These are phyloP conservation scores for Akanthomyces lecanii DNA, from an alignment of 2,329 filamentous ascomycete species.

Conservation along the genomic window DNA sequence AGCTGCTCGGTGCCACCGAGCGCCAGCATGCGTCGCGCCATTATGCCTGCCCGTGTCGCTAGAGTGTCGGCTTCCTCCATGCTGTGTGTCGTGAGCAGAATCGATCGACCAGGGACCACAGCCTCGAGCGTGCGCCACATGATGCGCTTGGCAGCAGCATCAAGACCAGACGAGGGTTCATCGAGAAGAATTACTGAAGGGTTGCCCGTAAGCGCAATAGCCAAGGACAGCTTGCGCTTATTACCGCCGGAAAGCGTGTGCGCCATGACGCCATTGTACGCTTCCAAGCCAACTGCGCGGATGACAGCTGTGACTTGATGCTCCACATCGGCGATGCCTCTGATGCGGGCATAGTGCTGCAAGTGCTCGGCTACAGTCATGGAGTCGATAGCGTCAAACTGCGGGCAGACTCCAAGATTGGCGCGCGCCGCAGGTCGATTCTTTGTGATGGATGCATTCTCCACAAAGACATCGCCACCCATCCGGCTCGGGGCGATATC, in stretches of 20 bases:
- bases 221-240: conserved; percentile 69
- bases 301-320: conserved; percentile 63
- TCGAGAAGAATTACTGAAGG: conserved; percentile 70
- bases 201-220: conserved; percentile 72
- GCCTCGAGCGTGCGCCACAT: conserved; percentile 70
- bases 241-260: conserved; percentile 70
- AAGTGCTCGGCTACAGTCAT: conserved; percentile 72
- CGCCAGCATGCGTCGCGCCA: conserved; percentile 76
- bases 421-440: conserved; percentile 59
- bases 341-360: conserved; percentile 65
- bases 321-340: conserved; percentile 54
- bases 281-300: conserved; percentile 59
- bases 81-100: conserved; percentile 71
- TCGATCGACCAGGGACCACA: conserved; percentile 60
- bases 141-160: conserved; percentile 66
- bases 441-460: conserved; percentile 59
- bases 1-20: conserved; percentile 67
- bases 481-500: conserved; percentile 58
- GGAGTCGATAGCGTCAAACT: conserved; percentile 68
- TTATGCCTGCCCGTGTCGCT: conserved; percentile 61
- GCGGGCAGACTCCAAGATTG: conserved; percentile 68
- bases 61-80: conserved; percentile 81
- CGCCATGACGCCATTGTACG: conserved; percentile 60
- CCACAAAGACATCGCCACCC: conserved; percentile 62
- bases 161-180: conserved; percentile 69